These are phyloP conservation scores for Prorocentrum cordatum DNA, from an alignment of 169 alveolate genomes.

Conservation along the genomic window DNA sequence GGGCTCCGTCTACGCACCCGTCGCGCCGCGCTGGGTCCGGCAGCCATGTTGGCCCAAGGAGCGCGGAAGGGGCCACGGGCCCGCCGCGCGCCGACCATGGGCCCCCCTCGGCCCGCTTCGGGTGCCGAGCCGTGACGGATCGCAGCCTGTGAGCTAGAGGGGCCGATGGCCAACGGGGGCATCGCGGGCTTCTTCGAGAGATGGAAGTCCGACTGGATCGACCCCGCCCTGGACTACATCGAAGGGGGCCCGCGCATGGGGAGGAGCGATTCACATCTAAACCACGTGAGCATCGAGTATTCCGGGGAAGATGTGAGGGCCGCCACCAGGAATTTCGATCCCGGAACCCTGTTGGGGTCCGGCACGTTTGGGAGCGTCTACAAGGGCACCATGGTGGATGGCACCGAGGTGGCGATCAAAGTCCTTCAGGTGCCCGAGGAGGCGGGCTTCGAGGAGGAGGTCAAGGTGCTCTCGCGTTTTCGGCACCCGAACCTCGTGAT, in stretches of 20 bases:
- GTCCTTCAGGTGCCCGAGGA: constrained; percentile 17
- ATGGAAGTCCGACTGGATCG: constrained; percentile 52
- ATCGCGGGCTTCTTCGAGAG: not conserved
- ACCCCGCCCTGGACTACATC: constrained; percentile 53
- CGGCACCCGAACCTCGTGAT: constrained; percentile 46
- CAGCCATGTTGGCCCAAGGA: no score
- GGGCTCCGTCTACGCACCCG: no score
- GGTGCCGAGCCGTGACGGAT: no score
- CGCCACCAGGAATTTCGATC: constrained; percentile 32
- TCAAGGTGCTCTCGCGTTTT: constrained; percentile 35
- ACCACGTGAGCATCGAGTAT: constrained; percentile 32
- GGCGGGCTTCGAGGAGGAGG: constrained; percentile 67
- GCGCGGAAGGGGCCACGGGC: no score
- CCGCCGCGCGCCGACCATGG: no score
- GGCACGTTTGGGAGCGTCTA: constrained; percentile 39
- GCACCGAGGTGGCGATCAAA: constrained; percentile 7
- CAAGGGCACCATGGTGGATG: not conserved
- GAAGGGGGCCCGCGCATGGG: constrained; percentile 13
- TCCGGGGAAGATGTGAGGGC: constrained; percentile 43
- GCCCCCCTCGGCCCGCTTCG: no score
- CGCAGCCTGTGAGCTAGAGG: no score
- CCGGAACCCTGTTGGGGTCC: constrained; percentile 31
- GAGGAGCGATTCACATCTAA: constrained; percentile 23
- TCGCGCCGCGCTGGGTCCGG: no score
- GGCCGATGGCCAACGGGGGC: no score